Conservation (phyloP, 176 grass and related monocot genomes). For the Zea luxurians region DNA sequence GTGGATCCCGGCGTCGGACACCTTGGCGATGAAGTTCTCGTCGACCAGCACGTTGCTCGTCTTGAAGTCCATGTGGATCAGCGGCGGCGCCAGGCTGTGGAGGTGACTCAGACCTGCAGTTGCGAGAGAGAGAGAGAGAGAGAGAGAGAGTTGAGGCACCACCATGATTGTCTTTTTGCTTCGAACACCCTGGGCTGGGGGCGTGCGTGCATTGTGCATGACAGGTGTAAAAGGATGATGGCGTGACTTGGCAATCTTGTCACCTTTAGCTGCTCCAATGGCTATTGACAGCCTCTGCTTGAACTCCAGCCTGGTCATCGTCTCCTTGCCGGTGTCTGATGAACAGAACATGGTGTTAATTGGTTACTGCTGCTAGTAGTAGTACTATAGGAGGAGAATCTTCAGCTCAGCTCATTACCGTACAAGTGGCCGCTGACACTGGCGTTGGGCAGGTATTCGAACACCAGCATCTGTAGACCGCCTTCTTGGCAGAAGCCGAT, state of each 20-base stretch:
- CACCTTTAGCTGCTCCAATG: constrained; percentile 92
- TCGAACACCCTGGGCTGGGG: too few species aligned
- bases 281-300: constrained; percentile 91
- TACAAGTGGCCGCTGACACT: constrained; percentile 76
- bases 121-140: not conserved
- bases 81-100: constrained; percentile 61
- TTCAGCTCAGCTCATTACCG: constrained; percentile 45
- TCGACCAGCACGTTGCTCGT: constrained; percentile 91
- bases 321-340: constrained; percentile 57
- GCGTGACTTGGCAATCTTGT: not conserved
- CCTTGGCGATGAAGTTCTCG: constrained; percentile 96
- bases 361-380: too few species aligned
- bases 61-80: constrained; percentile 87
- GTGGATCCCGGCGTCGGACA: constrained; percentile 68
- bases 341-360: not conserved
- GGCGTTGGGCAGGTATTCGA: constrained; percentile 92
- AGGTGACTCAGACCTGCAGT: constrained; percentile 71
- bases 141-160: too few species aligned
- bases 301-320: constrained; percentile 76
- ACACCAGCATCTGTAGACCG: constrained; percentile 75
- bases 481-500: constrained; percentile 91
- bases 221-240: not conserved
- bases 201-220: not conserved
- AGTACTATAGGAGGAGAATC: too few species aligned
- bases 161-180: too few species aligned